phyloP scores from a whole-genome alignment of 1,139 yeast genomes.

The Magnusiomyces suaveolens region DNA sequence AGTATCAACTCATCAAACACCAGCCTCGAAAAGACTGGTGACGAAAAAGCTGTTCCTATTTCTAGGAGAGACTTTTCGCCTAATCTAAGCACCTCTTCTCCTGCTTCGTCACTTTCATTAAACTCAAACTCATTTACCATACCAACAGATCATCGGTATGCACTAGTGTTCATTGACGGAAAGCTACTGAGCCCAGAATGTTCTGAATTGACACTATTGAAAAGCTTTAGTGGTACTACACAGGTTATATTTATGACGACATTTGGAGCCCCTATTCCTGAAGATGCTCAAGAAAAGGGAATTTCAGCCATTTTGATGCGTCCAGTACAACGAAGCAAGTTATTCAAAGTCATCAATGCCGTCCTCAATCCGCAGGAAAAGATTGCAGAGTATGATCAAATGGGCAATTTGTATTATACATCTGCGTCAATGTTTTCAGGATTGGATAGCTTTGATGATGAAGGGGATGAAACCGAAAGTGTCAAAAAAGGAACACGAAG shows the following conservation, averaged over 20 bases:
- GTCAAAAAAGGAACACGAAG: too few relatives aligned
- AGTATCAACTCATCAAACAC: too few relatives aligned
- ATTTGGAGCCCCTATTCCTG: slow-evolving; percentile 24
- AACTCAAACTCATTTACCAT: background rate
- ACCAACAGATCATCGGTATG: slow-evolving; percentile 15
- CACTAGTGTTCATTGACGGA: slow-evolving; percentile 24
- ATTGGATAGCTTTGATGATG: background rate
- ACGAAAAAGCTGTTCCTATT: too few relatives aligned
- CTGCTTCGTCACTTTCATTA: background rate
- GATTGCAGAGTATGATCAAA: background rate
- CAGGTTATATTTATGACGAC: slow-evolving; percentile 24
- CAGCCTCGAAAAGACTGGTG: too few relatives aligned
- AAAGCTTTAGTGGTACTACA: slow-evolving; percentile 18
- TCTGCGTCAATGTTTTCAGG: background rate
- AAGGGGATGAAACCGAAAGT: background rate
- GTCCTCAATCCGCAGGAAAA: background rate
- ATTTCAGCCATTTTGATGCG: slow-evolving; percentile 25
- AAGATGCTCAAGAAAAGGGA: slow-evolving; percentile 22
- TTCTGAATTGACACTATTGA: slow-evolving; percentile 17
- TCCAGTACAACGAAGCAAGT: slow-evolving; percentile 23
- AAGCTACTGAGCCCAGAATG: slow-evolving; percentile 20
- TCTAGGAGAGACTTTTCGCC: too few relatives aligned
- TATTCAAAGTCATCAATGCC: slow-evolving; percentile 6
- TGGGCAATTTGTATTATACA: background rate
- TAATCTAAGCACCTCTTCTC: background rate